Conservation (phyloP, 1,284 basidiomycete species). For the Leccinum angustisporum region DNA sequence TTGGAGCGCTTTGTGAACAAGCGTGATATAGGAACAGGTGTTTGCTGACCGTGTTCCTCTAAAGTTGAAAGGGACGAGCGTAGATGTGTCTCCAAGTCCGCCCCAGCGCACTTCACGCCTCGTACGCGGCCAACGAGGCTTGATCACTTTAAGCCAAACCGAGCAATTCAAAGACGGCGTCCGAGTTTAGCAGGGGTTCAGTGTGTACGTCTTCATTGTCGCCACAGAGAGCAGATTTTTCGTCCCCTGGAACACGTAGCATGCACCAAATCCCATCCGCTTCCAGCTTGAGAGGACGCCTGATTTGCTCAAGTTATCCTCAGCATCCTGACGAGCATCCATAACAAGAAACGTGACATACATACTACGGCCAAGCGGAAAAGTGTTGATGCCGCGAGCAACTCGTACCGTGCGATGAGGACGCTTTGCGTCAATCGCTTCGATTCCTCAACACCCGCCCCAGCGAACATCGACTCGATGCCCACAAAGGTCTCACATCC, state of each 20-base stretch:
- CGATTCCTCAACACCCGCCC: constrained; percentile 14
- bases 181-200: constrained; percentile 45
- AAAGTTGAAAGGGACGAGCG: constrained; percentile 77
- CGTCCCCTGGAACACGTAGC: neutral
- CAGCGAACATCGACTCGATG: constrained; percentile 40
- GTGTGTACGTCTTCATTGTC: constrained; percentile 30
- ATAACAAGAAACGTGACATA: too few relatives aligned
- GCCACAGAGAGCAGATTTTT: neutral
- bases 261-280: neutral
- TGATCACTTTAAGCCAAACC: constrained; percentile 80
- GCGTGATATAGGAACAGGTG: constrained; percentile 92
- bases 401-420: constrained; percentile 47
- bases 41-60: constrained; percentile 67
- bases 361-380: too few relatives aligned
- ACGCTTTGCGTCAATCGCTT: constrained; percentile 34
- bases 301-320: neutral
- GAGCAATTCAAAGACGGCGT: constrained; percentile 68
- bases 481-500: constrained; percentile 48
- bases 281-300: neutral
- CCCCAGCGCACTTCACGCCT: constrained; percentile 51
- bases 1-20: constrained; percentile 65
- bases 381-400: too few relatives aligned
- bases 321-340: too few relatives aligned
- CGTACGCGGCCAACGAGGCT: constrained; percentile 72
- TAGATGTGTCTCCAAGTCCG: constrained; percentile 32